These are phyloP conservation scores for Elaeagnus macrophylla DNA, from an alignment of 306 rosid genomes.

Conservation along the genomic window DNA sequence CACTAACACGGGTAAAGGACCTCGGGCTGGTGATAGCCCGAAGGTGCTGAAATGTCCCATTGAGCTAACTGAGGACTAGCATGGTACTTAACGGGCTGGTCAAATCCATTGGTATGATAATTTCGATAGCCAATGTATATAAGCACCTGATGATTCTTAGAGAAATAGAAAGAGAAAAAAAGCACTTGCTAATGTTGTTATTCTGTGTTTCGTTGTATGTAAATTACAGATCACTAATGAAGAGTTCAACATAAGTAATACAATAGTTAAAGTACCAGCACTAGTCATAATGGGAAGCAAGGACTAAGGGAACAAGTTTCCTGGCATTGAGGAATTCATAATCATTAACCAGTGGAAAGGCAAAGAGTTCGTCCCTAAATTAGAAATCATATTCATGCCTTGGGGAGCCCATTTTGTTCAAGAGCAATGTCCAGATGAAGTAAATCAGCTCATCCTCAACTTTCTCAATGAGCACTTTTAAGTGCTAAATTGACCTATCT, in stretches of 20 bases:
- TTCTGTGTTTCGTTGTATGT: constrained; percentile 4
- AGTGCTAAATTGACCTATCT: neutral
- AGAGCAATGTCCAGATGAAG: constrained; percentile 61
- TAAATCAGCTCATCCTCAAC: constrained; percentile 53
- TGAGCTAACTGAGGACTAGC: too few relatives aligned
- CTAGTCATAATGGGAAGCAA: constrained; percentile 56
- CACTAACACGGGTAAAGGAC: too few relatives aligned
- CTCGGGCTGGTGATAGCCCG: too few relatives aligned
- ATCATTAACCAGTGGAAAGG: constrained; percentile 47
- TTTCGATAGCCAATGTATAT: too few relatives aligned
- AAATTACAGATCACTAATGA: constrained; percentile 40
- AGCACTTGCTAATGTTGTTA: neutral
- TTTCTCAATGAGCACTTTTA: constrained; percentile 52
- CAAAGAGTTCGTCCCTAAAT: constrained; percentile 44
- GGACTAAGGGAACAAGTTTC: constrained; percentile 58
- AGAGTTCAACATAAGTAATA: constrained; percentile 29
- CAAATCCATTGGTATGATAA: too few relatives aligned
- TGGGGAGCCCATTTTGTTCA: constrained; percentile 88
- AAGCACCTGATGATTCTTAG: too few relatives aligned
- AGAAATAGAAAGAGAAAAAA: too few relatives aligned
- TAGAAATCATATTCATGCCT: constrained; percentile 47
- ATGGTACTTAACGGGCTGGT: too few relatives aligned
- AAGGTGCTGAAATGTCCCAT: too few relatives aligned
- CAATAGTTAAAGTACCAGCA: constrained; percentile 42
- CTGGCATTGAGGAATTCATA: constrained; percentile 48